Conservation (phyloP, 306 rosid genomes). For the Hippophae rhamnoides region DNA sequence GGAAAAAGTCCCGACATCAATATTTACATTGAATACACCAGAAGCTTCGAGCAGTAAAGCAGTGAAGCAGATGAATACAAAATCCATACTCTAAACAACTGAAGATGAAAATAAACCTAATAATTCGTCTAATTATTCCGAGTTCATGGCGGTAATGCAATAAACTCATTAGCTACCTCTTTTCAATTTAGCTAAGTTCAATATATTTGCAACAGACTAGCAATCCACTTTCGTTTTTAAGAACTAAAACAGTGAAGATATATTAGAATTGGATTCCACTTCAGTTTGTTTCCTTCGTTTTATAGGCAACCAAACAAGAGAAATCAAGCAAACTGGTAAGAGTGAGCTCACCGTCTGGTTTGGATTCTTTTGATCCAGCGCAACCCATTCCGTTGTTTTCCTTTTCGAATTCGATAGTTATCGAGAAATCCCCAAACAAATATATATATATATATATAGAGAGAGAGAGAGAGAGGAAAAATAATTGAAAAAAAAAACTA, state of each 20-base stretch:
- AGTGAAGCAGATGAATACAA: background rate
- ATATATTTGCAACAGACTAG: background rate
- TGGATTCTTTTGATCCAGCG: conserved; percentile 77
- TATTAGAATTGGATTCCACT: background rate
- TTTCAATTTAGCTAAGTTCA: background rate
- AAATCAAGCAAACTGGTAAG: conserved; percentile 7
- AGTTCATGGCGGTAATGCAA: background rate
- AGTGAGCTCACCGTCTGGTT: conserved; percentile 56
- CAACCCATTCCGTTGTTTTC: conserved; percentile 59
- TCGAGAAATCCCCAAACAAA: background rate
- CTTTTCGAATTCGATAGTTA: background rate
- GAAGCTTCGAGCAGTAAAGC: background rate
- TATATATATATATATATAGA: background rate
- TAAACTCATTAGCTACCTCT: background rate
- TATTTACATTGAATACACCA: background rate
- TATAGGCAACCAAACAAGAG: conserved; percentile 17
- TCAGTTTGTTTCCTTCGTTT: conserved; percentile 3
- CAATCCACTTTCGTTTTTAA: background rate
- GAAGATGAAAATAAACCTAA: background rate
- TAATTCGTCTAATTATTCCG: background rate
- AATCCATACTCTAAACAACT: background rate
- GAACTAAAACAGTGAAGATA: background rate
- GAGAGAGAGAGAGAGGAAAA: background rate
- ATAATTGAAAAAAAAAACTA: conserved; percentile 1
- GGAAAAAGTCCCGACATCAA: too few relatives aligned